Evolutionary conservation across 2,329 filamentous ascomycete genomes (phyloP), one percentile per base, ranked within the genome.

Genomic region (Aspergillus tanneri): DNA sequence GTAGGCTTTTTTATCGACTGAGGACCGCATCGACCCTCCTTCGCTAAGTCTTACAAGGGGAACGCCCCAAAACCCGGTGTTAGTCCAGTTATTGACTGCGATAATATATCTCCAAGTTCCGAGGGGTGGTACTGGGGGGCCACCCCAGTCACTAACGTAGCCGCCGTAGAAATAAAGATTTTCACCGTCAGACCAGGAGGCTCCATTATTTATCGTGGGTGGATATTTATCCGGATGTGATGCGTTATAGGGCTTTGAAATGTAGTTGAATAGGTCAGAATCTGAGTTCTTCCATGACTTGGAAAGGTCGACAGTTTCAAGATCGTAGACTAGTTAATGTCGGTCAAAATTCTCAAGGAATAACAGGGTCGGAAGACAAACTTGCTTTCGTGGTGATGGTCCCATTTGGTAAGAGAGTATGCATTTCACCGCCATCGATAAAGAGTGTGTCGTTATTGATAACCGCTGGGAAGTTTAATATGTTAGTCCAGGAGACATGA

Each of bases 91-190:
- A 14, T 49, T 45, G 35, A 5, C 19, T 7, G 35, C 30, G 23
- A 47, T 40, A 14, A 39, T 19, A 5, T 50, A 50, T 21, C 22
- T 47, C 48, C 44, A 50, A 6, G 48, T 50, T 8, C 19, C 43
- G 4, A 50, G 23, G n/a, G 48, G 44, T 14, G 48, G 34, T 11
- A 34, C 34, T 5, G 24, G n/a, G 3, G 36, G 40, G 2, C 46
- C 46, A 14, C 34, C 14, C 4, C 28, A 18, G 8, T 16, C 32
- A 24, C 43, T 47, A 2, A 24, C 11, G 19, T 50, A 47, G 21
- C 48, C 48, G 18, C 48, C 48, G 16, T 50, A 50, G 22, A 50
- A 50, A 10, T 24, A 47, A 21, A 50, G 48, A 7, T 43, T 34
- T 1, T 42, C 5, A 5, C 44, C 44, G 12, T 47, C 35, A 5